A percentile compares a stretch with the other conserved stretches of the same genome.
Evolutionary conservation across 1,284 basidiomycete genomes (phyloP).

Genomic region (Fomitiporia mediterranea): DNA sequence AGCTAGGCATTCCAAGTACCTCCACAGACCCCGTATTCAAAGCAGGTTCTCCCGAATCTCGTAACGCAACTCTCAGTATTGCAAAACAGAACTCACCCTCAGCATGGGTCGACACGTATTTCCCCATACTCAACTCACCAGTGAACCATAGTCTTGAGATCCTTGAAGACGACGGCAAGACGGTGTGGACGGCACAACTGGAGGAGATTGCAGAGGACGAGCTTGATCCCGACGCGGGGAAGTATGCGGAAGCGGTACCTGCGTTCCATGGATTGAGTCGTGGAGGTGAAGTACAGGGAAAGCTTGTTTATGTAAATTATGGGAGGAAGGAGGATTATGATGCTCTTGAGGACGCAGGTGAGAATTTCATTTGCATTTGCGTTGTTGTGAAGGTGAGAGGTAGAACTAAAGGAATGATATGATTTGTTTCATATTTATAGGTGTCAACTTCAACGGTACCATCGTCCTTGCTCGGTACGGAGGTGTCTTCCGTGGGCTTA

Average conservation of each 20-base stretch:
- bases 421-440: too few relatives aligned
- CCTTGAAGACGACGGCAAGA: constrained; percentile 45
- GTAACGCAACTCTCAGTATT: constrained; percentile 56
- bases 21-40: constrained; percentile 49
- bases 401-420: neutral
- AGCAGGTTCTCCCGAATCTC: constrained; percentile 62
- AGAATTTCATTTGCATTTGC: neutral
- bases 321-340: constrained; percentile 53
- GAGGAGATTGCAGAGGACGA: constrained; percentile 58
- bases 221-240: constrained; percentile 56
- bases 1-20: constrained; percentile 48
- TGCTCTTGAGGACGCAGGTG: constrained; percentile 13
- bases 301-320: constrained; percentile 80
- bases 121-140: constrained; percentile 77
- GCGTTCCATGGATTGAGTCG: constrained; percentile 69
- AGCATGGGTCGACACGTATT: constrained; percentile 81
- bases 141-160: constrained; percentile 60
- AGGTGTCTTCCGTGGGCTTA: constrained; percentile 76
- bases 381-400: neutral
- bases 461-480: constrained; percentile 86
- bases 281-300: constrained; percentile 60
- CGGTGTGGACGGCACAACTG: constrained; percentile 64
- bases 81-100: constrained; percentile 43
- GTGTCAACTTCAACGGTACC: constrained; percentile 73
- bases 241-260: constrained; percentile 53